Evolutionary conservation across 2,329 filamentous ascomycete species (phyloP), one percentile per base, ranked within the genome.

Genomic region (Torrubiella hemipterigena): DNA sequence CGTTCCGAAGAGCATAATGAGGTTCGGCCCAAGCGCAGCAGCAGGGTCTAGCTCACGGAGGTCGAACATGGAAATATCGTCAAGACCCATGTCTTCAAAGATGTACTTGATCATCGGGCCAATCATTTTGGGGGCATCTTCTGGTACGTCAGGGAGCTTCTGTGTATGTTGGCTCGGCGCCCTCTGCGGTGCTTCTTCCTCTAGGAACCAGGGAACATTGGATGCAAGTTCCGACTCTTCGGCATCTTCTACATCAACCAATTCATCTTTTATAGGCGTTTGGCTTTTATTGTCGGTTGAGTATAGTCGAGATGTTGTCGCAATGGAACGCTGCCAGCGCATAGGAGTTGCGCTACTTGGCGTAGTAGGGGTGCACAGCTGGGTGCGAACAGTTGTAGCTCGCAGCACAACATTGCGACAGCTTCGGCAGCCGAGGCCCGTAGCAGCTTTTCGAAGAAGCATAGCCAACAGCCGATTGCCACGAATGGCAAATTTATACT

Each of bases 1-100:
- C 7, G 86, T 94, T 24, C 81, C 86, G 40, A 98, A 75, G 18
- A 98, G 59, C 91, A 96, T 96, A 32, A 98, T 69, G 17, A 95
- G 67, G 45, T 89, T 87, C 3, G 83, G 74, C 2, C 91, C 91
- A 2, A 98, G 68, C 0, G 87, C 87, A 1, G 89, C 78, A 0
- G 87, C 82, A 1, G 87, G 86, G 44, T 95, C 82, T 30, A 96
- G 67, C 22, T 73, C 61, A 34, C 91, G 83, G 19, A 98, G 65
- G 49, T 98, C 91, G 29, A 94, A 65, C 6, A 98, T 57, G 2
- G 67, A 67, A 28, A 98, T 63, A 34, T 86, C 73, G 49, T 95
- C 85, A 24, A 98, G 63, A 21, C 91, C 91, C 42, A 94, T 74
- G 18, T 93, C 82, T 37, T 87, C 73, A 6, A 83, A 86, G 2